Percentiles rank a stretch among this genome's conserved stretches.
Evolutionary conservation across 2,329 filamentous ascomycete genomes (phyloP).

Genomic region (Akanthomyces uredinophilus): DNA sequence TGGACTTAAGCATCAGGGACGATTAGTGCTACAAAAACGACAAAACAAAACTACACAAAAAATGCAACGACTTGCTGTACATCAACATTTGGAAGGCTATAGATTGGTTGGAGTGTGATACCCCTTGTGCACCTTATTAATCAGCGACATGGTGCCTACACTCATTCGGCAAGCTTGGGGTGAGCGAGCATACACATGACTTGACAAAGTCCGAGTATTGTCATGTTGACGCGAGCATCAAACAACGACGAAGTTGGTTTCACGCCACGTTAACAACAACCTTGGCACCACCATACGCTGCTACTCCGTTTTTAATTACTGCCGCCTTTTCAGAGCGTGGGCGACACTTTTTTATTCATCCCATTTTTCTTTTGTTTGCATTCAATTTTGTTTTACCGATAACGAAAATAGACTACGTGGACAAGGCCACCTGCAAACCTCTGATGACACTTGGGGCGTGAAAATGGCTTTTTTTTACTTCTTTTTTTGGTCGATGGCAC

Average conservation of each 20-base stretch:
- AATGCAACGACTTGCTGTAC: constrained; percentile 6
- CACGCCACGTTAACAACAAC: neutral
- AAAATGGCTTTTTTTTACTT: neutral
- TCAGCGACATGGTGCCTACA: neutral
- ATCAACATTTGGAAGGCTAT: constrained; percentile 5
- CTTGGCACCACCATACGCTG: neutral
- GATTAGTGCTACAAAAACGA: neutral
- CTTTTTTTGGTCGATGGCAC: neutral
- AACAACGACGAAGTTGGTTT: neutral
- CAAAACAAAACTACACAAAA: neutral
- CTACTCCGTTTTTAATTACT: neutral
- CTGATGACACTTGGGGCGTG: neutral
- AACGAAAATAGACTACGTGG: constrained; percentile 1
- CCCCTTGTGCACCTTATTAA: constrained; percentile 8
- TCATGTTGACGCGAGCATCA: neutral
- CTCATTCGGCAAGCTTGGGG: neutral
- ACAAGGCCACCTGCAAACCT: neutral
- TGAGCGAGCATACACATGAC: neutral
- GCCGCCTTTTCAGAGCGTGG: neutral
- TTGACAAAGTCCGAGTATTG: no score
- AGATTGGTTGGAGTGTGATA: constrained; percentile 15
- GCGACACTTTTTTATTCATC: neutral
- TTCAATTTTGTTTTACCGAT: neutral
- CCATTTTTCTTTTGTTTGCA: neutral
- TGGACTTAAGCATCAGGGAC: constrained; percentile 10